phyloP scores from a whole-genome alignment of 2,329 filamentous ascomycete species.

The Setomelanomma holmii region DNA sequence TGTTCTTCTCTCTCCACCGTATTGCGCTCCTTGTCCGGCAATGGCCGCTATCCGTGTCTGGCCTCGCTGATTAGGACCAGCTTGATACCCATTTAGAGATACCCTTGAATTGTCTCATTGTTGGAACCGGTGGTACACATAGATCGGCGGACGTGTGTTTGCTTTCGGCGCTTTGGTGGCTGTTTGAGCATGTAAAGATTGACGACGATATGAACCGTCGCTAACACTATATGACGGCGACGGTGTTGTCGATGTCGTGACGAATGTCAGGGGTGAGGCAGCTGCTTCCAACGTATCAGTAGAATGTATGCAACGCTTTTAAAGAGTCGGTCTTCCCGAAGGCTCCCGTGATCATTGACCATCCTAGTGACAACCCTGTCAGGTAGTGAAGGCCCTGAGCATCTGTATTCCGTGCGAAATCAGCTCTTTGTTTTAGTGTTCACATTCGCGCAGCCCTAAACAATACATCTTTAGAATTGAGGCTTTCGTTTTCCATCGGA shows the following conservation, averaged over 20 bases:
- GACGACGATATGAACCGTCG: neutral
- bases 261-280: conserved; percentile 1
- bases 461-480: too few species aligned
- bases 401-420: neutral
- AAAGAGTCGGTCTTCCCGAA: too few species aligned
- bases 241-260: conserved; percentile 6
- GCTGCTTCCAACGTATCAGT: neutral
- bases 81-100: conserved; percentile 35
- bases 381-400: too few species aligned
- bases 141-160: neutral
- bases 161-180: neutral
- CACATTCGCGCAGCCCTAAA: neutral
- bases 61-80: conserved; percentile 13
- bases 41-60: conserved; percentile 4
- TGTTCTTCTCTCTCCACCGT: neutral
- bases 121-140: conserved; percentile 13
- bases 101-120: conserved; percentile 24
- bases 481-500: too few species aligned
- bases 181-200: neutral
- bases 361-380: too few species aligned
- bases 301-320: neutral
- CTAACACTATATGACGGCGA: too few species aligned
- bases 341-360: too few species aligned
- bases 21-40: neutral
- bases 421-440: neutral